Evolutionary conservation across 2,329 filamentous ascomycete species (phyloP), one percentile per base, ranked within the genome.

Genomic region (Ophiognomonia clavigignenti-juglandacearum): DNA sequence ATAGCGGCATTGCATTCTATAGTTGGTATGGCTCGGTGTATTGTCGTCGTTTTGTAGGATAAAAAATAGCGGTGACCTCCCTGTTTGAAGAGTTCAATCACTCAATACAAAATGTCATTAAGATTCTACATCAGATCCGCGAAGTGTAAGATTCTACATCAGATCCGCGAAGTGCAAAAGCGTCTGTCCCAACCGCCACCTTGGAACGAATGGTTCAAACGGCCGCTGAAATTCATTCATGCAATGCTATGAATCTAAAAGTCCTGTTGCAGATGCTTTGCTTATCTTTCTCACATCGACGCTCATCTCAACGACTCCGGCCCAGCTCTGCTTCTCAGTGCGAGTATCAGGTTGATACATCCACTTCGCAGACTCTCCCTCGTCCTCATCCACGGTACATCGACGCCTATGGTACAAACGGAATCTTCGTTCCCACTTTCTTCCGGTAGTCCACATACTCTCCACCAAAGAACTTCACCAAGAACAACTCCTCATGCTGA

Each of bases 391-490:
- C n/a, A n/a, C n/a, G n/a, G n/a, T n/a, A n/a, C n/a, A n/a, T n/a
- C n/a, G n/a, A n/a, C 8, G 31, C 3, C 31, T 36, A 63, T 9
- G 51, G 50, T 9, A 92, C 83, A 52, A 95, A 87, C 0, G 92
- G 93, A 58, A 98, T 95, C 61, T 82, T 81, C 8, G 90, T 88
- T 36, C 77, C 74, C 4, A 91, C 91, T 47, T 73, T 75, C 59
- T 76, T 75, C 56, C 78, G 77, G 62, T 95, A 98, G 16, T 79
- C 66, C 18, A 81, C 67, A 63, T 97, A 98, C 40, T 95, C 85
- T 7, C 85, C 73, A 1, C 85, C 86, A 63, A 97, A 98, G 68
- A 97, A 96, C 13, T 74, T 70, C 7, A 92, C 68, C 42, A 98
- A 70, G 54, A 85, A 80, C 23, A 72, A 71, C 67, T 98, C 93